These are phyloP conservation scores for Pezicula radicicola DNA, from an alignment of 2,329 filamentous ascomycete genomes.

Conservation along the genomic window DNA sequence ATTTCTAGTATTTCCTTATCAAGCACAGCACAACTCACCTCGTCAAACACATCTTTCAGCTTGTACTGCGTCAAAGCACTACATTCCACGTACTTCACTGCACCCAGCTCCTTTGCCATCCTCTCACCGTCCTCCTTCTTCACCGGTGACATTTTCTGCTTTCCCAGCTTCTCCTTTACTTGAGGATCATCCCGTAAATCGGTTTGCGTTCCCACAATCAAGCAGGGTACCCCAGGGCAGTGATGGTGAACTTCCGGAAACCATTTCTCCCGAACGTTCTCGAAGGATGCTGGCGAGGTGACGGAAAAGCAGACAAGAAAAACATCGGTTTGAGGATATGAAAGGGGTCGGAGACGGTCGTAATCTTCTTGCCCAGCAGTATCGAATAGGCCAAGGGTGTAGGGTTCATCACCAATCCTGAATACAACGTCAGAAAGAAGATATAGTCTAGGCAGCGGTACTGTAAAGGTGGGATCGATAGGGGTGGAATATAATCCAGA, in stretches of 20 bases:
- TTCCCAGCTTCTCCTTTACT: conserved; percentile 86
- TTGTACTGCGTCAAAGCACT: conserved; percentile 98
- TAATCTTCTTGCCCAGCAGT: conserved; percentile 99
- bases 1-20: background rate
- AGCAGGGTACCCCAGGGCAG: conserved; percentile 93
- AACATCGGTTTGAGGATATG: conserved; percentile 97
- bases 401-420: conserved; percentile 99
- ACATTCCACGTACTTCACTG: conserved; percentile 98
- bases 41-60: conserved; percentile 98
- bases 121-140: conserved; percentile 88
- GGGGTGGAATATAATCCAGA: background rate
- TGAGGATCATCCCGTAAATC: conserved; percentile 88
- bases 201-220: conserved; percentile 96
- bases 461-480: too few species aligned
- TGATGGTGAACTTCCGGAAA: conserved; percentile 98
- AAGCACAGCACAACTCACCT: conserved; percentile 56
- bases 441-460: conserved; percentile 10
- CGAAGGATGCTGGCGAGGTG: conserved; percentile 94
- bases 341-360: conserved; percentile 91
- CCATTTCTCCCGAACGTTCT: conserved; percentile 99
- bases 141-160: conserved; percentile 95
- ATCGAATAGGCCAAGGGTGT: conserved; percentile 96
- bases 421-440: conserved; percentile 8
- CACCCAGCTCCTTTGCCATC: conserved; percentile 96
- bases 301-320: conserved; percentile 99